Percentiles rank a stretch among this genome's conserved stretches.
Evolutionary conservation across 805 yeast genomes (phyloP).

Genomic region (Candida nitratophila): DNA sequence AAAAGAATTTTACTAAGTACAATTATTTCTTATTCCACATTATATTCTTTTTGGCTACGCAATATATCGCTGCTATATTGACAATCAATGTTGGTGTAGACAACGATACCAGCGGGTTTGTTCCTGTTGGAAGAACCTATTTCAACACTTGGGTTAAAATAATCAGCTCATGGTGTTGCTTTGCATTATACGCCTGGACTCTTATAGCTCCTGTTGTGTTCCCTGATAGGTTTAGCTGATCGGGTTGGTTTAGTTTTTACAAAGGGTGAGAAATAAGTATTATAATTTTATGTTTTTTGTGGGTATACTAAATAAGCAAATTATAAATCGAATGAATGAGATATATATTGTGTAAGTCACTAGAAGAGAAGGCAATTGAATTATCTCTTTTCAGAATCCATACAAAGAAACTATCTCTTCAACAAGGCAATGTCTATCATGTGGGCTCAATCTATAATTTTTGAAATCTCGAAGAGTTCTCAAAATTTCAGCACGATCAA

Average conservation of each 20-base stretch:
- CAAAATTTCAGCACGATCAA: not conserved
- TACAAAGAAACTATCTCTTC: too few species aligned
- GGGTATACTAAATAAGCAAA: not conserved
- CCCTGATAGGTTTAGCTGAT: slow-evolving; percentile 69
- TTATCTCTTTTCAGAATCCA: too few species aligned
- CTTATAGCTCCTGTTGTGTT: slow-evolving; percentile 81
- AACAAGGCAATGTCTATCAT: not conserved
- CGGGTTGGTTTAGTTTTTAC: too few species aligned
- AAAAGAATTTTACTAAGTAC: slow-evolving; percentile 59
- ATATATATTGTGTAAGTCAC: too few species aligned
- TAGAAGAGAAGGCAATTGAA: too few species aligned
- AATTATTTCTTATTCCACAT: slow-evolving; percentile 85
- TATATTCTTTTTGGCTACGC: slow-evolving; percentile 91
- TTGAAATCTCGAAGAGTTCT: not conserved
- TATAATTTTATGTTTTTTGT: slow-evolving; percentile 3
- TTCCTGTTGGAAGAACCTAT: slow-evolving; percentile 95
- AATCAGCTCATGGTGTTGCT: slow-evolving; percentile 88
- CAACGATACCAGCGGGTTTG: slow-evolving; percentile 78
- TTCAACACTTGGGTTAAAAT: slow-evolving; percentile 94
- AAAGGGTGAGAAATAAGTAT: too few species aligned
- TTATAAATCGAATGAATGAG: too few species aligned
- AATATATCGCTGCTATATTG: slow-evolving; percentile 88
- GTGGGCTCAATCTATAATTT: too few species aligned
- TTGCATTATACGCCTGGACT: slow-evolving; percentile 81
- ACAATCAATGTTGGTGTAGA: slow-evolving; percentile 88